A percentile compares a stretch with the other conserved stretches of the same genome.
phyloP scores from a whole-genome alignment of 169 alveolate genomes.

The Babesia caballi region DNA sequence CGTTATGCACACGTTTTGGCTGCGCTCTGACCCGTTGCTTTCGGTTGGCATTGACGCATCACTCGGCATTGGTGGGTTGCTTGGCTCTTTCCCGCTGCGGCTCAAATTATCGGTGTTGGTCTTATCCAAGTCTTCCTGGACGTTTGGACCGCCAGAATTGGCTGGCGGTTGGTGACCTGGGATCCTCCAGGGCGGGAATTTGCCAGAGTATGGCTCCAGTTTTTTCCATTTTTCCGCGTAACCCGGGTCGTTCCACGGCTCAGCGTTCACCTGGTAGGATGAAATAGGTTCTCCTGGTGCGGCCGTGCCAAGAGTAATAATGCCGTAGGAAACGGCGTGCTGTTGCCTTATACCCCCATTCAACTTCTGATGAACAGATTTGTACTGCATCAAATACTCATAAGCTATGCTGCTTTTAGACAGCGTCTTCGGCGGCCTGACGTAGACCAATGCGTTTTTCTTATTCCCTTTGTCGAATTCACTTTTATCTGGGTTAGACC shows the following conservation, averaged over 20 bases:
- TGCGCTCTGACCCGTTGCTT: no score
- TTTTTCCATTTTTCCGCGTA: slow-evolving; percentile 31
- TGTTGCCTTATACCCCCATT: slow-evolving; percentile 62
- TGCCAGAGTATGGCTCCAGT: slow-evolving; percentile 10
- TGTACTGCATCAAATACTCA: slow-evolving; percentile 46
- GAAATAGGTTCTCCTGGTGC: slow-evolving; percentile 6
- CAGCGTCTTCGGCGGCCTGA: slow-evolving; percentile 30
- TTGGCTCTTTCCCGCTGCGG: no score
- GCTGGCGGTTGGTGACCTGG: neutral
- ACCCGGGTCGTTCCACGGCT: slow-evolving; percentile 37
- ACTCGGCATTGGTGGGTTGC: no score
- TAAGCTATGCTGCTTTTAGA: slow-evolving; percentile 28
- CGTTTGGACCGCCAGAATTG: neutral
- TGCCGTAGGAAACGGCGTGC: slow-evolving; percentile 56
- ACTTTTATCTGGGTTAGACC: slow-evolving; percentile 61
- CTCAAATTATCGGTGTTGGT: no score
- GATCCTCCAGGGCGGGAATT: slow-evolving; percentile 53
- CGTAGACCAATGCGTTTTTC: slow-evolving; percentile 33
- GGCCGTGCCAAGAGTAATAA: slow-evolving; percentile 8
- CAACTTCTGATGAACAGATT: slow-evolving; percentile 61
- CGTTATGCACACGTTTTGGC: no score
- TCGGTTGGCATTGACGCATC: no score
- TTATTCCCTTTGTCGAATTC: slow-evolving; percentile 47
- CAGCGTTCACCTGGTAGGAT: slow-evolving; percentile 38
- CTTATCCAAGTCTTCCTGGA: no score